Base-by-base conservation (phyloP, 306 rosid genomes). In the Cajanus cajan region DNA sequence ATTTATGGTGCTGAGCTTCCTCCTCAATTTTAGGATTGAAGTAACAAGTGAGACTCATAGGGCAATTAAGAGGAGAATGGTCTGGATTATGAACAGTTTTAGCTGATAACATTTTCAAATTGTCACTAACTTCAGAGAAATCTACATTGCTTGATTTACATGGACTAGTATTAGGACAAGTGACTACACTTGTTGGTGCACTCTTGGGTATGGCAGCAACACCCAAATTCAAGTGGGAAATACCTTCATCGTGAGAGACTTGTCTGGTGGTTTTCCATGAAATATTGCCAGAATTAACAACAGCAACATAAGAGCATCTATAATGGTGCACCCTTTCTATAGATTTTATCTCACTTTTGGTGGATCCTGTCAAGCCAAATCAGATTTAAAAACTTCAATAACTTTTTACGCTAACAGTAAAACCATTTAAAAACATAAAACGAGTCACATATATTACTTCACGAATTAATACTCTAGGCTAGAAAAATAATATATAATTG, bases 121-220 rank as follows among this genome's bases (percentile, higher is more conserved):
- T 34, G 58, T 74, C 85, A 66, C 63, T 85, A 69, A 68, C 52
- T 59, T 83, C 68, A 82, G 77, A 80, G 24, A 22, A 40, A 61
- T 88, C 86, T 36, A 59, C 74, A 12, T 70, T 58, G 58, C 78
- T 68, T 66, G 87, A 73, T 85, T 82, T 78, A 39, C 87, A 82
- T 4, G 97, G 97, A 78, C 96, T 87, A 31, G 52, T 79, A 6
- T 80, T 83, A 25, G 94, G 97, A 71, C 90, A 87, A 4, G 92
- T 75, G 6, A 73, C 75, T 28, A 50, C 86, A 80, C 90, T 91
- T 7, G 89, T 73, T 7, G 95, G 95, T 5, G 97, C 91, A 73
- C 97, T 92, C 88, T 70, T 87, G 65, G 84, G 74, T 85, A 62
- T 87, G 68, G 86, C 70, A 52, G 74, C 65, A 58, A 51, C 71